These are phyloP conservation scores for Canna indica DNA, from an alignment of 176 grass and related monocot species.

Conservation along the genomic window DNA sequence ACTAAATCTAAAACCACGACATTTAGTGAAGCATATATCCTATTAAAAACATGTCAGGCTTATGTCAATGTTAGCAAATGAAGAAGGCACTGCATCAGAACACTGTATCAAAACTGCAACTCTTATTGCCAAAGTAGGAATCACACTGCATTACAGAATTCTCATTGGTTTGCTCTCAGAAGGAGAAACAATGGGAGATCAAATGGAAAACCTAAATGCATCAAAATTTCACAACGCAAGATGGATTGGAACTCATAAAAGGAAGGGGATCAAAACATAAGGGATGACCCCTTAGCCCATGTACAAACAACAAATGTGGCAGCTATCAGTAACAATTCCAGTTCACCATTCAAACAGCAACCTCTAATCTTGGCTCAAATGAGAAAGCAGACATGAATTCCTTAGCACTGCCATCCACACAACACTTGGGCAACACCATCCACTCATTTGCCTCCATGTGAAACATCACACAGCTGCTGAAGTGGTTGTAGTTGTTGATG, in stretches of 20 bases:
- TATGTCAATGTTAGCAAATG: too few species aligned
- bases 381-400: conserved; percentile 81
- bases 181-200: too few species aligned
- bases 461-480: conserved; percentile 55
- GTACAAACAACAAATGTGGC: neutral
- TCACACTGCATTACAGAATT: too few species aligned
- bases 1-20: too few species aligned
- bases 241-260: neutral
- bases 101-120: too few species aligned
- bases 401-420: conserved; percentile 19
- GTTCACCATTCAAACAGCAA: conserved; percentile 27
- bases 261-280: neutral
- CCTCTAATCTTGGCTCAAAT: conserved; percentile 88
- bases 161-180: too few species aligned
- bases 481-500: conserved; percentile 42
- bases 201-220: neutral
- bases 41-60: too few species aligned
- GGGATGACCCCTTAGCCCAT: neutral
- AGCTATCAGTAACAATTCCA: too few species aligned
- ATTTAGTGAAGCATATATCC: too few species aligned
- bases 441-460: conserved; percentile 42
- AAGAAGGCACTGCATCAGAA: too few species aligned
- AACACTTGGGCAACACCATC: conserved; percentile 46
- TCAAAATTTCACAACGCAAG: neutral
- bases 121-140: too few species aligned